Base-by-base conservation (phyloP, 805 yeast species). In the Lipomyces oligophaga region DNA sequence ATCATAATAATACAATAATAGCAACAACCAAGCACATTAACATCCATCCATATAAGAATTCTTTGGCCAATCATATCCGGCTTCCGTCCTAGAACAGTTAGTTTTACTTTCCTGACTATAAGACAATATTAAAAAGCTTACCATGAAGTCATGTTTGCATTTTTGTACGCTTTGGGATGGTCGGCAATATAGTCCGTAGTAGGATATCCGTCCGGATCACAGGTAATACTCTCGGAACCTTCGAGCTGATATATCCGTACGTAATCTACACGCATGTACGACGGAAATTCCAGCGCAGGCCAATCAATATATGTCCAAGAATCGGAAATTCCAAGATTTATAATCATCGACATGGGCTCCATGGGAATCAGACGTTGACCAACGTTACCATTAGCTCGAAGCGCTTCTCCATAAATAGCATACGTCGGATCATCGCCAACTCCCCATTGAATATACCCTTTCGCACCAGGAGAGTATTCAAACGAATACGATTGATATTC, bases 291-390 rank as follows among this genome's bases (percentile, higher is more conserved):
- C 5, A 58, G 36, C 18, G 63, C 63, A 35, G 80, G 78, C 96
- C 96, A 90, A 68, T 88, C 90, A 52, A 90, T 90, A 65, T 85
- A 86, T 5, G 93, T 85, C 97, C 97, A 90, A 50, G 80, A 83
- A 60, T 81, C 83, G 13, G 97, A 89, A 43, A 90, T 70, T 73
- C 96, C 98, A 68, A 90, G 68, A 65, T 90, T 90, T 73, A 90
- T 61, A 55, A 90, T 68, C 51, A 90, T 75, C 1, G 95, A 76
- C 97, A 90, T 88, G 55, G 97, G 97, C 63, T 90, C 98, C 63
- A 83, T 82, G 19, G 93, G 74, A 24, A 90, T 76, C 55, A 77
- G 67, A 66, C 97, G 79, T 83, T 83, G 79, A 33, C 79, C 93
- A 55, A 90, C 69, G 65, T 90, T 90, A 57, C 98, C 97, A 64